phyloP scores from a whole-genome alignment of 352 stramenopile species.

The Pythium volutum region DNA sequence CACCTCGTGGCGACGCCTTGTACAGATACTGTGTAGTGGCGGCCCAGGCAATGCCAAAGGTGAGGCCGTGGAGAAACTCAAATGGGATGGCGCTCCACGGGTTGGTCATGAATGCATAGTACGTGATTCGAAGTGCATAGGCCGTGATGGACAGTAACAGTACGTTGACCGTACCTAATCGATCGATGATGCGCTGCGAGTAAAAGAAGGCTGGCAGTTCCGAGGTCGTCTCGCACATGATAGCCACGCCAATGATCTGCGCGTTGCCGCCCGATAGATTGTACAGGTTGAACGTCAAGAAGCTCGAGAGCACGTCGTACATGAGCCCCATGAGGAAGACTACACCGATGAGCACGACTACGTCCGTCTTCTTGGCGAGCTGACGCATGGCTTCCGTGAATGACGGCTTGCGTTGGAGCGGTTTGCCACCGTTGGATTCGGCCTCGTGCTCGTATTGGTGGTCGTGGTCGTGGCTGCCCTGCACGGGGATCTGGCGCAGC shows the following conservation, averaged over 20 bases:
- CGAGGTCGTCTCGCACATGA: constrained; percentile 76
- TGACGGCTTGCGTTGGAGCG: constrained; percentile 27
- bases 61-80: constrained; percentile 75
- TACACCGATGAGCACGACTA: constrained; percentile 70
- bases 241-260: constrained; percentile 77
- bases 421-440: background rate
- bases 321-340: constrained; percentile 81
- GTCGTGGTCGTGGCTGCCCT: constrained; percentile 32
- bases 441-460: background rate
- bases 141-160: constrained; percentile 64
- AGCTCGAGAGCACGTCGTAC: constrained; percentile 80
- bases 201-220: constrained; percentile 84
- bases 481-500: constrained; percentile 54
- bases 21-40: constrained; percentile 80
- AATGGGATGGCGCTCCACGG: constrained; percentile 76
- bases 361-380: constrained; percentile 44
- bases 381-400: constrained; percentile 41
- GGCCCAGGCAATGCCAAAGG: constrained; percentile 71
- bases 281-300: constrained; percentile 79
- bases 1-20: constrained; percentile 48
- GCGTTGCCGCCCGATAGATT: constrained; percentile 67
- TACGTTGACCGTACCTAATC: constrained; percentile 67
- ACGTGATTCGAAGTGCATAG: constrained; percentile 67
- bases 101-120: constrained; percentile 77
- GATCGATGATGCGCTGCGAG: constrained; percentile 61